Evolutionary conservation across 2,329 filamentous ascomycete species (phyloP), one percentile per base, ranked within the genome.

Genomic region (Trichoderma simmonsii): DNA sequence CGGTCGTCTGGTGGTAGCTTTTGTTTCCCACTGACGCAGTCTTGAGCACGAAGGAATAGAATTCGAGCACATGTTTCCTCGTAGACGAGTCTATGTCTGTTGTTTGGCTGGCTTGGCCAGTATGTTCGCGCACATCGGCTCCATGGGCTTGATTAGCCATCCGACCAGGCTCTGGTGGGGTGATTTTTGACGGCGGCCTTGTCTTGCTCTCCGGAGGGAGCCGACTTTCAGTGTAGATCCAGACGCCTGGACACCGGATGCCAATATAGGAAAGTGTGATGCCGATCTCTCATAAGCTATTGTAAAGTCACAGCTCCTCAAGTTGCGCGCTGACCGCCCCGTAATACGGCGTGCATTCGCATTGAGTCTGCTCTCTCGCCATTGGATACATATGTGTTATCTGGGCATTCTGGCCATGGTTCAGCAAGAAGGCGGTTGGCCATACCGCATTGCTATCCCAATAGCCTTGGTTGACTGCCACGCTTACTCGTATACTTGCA

Each of bases 181-280:
- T 51, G 36, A 24, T 14, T 59, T 51, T 54, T 54, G 43, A 32
- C 11, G 28, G 12, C 66, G 67, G 57, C 36, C 57, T n/a, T 62
- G 67, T 54, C 59, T 39, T 8, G 64, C 15, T 36, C 36, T 70
- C 67, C 67, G 67, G 67, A 70, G 59, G 32, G 39, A 62, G 32
- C 67, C 67, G 67, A 62, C 36, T 48, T n/a, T 9, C 39, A 54
- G 18, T 62, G 28, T 15, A 62, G 67, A 70, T 70, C 67, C 30
- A 62, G 28, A 54, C 28, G 9, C 30, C 57, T 21, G 6, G 57
- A 36, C 39, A 34, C 26, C 28, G 28, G 66, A 51, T 70, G 57
- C 43, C 28, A 14, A n/a, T 36, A n/a, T 32, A 70, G 30, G 39
- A 62, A 39, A 26, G 21, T 18, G 18, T 34, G 18, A 26, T 21